phyloP scores from a whole-genome alignment of 352 stramenopile genomes.

The Saprolegnia diclina region DNA sequence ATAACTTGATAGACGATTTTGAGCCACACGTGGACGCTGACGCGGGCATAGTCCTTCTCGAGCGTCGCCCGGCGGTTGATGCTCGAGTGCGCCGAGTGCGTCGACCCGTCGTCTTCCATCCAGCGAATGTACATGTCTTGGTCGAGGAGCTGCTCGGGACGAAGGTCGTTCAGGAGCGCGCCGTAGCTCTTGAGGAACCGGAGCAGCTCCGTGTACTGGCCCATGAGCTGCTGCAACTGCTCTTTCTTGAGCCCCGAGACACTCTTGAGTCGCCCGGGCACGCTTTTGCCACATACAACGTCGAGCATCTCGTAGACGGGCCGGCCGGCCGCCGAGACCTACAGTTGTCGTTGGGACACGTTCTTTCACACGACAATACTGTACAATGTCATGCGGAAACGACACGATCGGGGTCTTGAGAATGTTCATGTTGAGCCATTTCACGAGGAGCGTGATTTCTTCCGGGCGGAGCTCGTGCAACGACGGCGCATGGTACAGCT shows the following conservation, averaged over 20 bases:
- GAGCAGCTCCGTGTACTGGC: constrained; percentile 83
- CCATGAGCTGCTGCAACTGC: constrained; percentile 41
- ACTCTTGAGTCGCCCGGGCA: constrained; percentile 38
- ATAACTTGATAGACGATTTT: constrained; percentile 87
- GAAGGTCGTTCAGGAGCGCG: constrained; percentile 85
- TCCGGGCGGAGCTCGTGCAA: constrained; percentile 17
- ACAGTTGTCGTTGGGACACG: too few relatives aligned
- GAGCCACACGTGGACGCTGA: constrained; percentile 72
- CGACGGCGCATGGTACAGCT: constrained; percentile 14
- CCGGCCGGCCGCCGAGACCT: constrained; percentile 5
- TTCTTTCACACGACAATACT: constrained; percentile 46
- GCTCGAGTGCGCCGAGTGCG: not conserved
- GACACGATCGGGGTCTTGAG: constrained; percentile 47
- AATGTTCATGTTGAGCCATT: constrained; percentile 85
- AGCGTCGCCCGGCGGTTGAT: constrained; percentile 41
- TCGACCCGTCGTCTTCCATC: constrained; percentile 44
- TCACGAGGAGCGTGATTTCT: constrained; percentile 41
- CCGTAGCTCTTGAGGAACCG: constrained; percentile 90
- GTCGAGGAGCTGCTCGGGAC: constrained; percentile 66
- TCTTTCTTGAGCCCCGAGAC: constrained; percentile 45
- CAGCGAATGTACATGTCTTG: constrained; percentile 78
- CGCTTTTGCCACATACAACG: constrained; percentile 82
- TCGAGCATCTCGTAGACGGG: constrained; percentile 87
- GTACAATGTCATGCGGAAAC: constrained; percentile 72
- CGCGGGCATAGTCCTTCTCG: constrained; percentile 46